phyloP scores from a whole-genome alignment of 1,284 basidiomycete species.

The Cutaneotrichosporon arboriforme region DNA sequence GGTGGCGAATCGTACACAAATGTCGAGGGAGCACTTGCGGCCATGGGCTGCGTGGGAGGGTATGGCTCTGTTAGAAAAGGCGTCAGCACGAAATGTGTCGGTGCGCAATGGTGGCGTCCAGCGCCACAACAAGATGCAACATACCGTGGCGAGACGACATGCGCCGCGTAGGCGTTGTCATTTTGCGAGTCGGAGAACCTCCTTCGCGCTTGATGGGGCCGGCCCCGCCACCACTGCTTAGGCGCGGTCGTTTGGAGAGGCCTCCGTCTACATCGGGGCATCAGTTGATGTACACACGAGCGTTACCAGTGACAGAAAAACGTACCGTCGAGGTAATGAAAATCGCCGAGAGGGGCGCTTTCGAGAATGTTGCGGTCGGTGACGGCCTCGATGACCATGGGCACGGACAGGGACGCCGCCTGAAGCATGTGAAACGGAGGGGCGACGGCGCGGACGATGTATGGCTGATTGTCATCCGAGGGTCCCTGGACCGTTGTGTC shows the following conservation, averaged over 20 bases:
- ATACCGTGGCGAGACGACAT: too few species aligned
- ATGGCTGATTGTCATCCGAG: not conserved
- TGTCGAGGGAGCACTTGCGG: constrained; percentile 6
- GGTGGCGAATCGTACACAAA: constrained; percentile 19
- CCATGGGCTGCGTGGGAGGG: constrained; percentile 1
- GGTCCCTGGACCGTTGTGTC: constrained; percentile 26
- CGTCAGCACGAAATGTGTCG: not conserved
- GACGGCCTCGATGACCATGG: constrained; percentile 35
- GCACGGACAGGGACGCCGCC: constrained; percentile 10
- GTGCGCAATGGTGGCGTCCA: not conserved
- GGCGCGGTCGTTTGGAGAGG: not conserved
- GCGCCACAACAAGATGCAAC: not conserved
- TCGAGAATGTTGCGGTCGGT: constrained; percentile 29
- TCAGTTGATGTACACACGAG: too few species aligned
- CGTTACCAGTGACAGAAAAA: not conserved
- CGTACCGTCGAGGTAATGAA: constrained; percentile 18
- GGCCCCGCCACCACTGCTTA: not conserved
- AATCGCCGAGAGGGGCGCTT: constrained; percentile 32
- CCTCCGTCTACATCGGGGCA: not conserved
- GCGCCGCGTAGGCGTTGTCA: not conserved
- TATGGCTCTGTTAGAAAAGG: constrained; percentile 4
- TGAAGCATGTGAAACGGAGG: not conserved
- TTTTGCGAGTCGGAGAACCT: constrained; percentile 8
- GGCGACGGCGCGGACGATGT: constrained; percentile 1
- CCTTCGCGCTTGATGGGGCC: constrained; percentile 6